phyloP scores from a whole-genome alignment of 2,329 filamentous ascomycete genomes.

The Nothopassalora personata region DNA sequence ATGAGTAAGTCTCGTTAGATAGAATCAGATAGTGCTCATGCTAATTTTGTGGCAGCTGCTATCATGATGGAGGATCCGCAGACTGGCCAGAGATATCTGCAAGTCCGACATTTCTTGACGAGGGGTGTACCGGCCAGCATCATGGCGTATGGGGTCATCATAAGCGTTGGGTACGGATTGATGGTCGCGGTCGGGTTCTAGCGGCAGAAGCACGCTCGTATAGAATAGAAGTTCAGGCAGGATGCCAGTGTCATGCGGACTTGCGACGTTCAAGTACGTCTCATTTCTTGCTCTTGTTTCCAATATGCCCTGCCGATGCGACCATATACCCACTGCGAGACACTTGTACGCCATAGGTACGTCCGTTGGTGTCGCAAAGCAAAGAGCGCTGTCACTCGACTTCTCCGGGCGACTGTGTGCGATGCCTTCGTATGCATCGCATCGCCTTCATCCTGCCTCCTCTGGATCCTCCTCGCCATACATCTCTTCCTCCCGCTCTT shows the following conservation, averaged over 20 bases:
- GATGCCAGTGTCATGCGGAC: neutral
- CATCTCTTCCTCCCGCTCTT: slow-evolving; percentile 57
- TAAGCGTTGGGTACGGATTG: slow-evolving; percentile 84
- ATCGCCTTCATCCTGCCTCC: slow-evolving; percentile 37
- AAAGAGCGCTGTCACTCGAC: no score
- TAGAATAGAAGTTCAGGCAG: neutral
- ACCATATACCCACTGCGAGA: no score
- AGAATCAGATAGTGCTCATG: neutral
- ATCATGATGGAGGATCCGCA: slow-evolving; percentile 98
- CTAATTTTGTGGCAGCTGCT: slow-evolving; percentile 57
- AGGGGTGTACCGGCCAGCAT: slow-evolving; percentile 85
- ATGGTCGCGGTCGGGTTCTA: slow-evolving; percentile 72
- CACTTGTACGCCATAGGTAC: no score
- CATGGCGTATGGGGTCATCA: slow-evolving; percentile 72
- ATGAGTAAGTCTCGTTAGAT: slow-evolving; percentile 72
- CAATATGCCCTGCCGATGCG: no score
- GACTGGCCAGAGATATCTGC: slow-evolving; percentile 84
- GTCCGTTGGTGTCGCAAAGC: no score
- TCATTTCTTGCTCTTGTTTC: neutral
- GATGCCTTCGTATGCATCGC: neutral
- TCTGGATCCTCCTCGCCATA: slow-evolving; percentile 78
- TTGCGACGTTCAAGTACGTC: neutral
- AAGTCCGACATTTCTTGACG: slow-evolving; percentile 90
- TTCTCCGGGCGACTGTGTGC: no score
- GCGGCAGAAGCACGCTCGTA: neutral